These are phyloP conservation scores for Citrullus mucosospermus DNA, from an alignment of 306 rosid species.

Conservation along the genomic window DNA sequence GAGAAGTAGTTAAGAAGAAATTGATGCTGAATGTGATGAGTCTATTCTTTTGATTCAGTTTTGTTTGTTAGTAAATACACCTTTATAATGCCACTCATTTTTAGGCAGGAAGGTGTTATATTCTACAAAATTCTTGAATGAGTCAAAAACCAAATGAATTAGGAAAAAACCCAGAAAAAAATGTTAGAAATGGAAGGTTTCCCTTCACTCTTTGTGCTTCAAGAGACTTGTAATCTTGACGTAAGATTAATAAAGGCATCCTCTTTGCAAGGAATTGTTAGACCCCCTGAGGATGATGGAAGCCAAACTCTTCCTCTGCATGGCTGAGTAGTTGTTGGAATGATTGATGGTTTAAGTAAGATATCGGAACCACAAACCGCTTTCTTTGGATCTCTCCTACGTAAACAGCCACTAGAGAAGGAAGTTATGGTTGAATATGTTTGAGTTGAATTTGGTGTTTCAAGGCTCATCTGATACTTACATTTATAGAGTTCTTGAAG, in stretches of 20 bases:
- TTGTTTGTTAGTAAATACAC: neutral
- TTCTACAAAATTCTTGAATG: neutral
- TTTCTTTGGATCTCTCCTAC: constrained; percentile 7
- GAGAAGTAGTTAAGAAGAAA: neutral
- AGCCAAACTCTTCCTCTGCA: constrained; percentile 34
- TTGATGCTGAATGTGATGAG: neutral
- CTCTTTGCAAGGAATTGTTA: constrained; percentile 32
- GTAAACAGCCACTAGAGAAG: neutral
- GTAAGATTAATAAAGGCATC: constrained; percentile 21
- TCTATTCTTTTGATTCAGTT: neutral
- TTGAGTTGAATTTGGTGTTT: neutral
- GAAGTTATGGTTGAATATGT: neutral
- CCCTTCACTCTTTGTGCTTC: neutral
- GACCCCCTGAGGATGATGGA: constrained; percentile 31
- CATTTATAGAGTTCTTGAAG: neutral
- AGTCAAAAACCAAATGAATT: neutral
- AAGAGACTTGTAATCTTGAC: constrained; percentile 4
- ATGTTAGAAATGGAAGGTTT: neutral
- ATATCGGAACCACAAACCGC: constrained; percentile 6
- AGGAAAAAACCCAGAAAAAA: neutral
- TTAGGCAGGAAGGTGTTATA: neutral
- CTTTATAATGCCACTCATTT: neutral
- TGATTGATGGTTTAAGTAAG: constrained; percentile 12
- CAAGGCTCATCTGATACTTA: neutral
- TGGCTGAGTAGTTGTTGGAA: constrained; percentile 11